Evolutionary conservation across 257 asterid species (phyloP), one percentile per base, ranked within the genome.

Genomic region (Ocimum tenuiflorum): DNA sequence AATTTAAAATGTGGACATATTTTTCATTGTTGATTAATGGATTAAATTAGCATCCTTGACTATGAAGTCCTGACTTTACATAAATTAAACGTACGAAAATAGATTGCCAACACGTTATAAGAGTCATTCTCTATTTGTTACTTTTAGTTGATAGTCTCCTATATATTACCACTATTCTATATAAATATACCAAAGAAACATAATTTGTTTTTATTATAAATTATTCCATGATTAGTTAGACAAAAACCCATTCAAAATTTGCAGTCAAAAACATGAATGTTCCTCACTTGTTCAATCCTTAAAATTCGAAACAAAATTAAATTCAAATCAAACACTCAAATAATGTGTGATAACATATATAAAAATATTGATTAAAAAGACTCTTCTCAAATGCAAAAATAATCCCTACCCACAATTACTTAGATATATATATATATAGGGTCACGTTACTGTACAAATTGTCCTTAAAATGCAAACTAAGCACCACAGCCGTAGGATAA

Each of bases 71-170:
- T 56, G 29, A 56, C 29, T 42, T 29, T 66, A 49, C n/a, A 39
- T 10, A 13, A 65, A 14, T n/a, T 22, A 42, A 18, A 23, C 15
- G 27, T 39, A 18, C 7, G 38, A 56, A 46, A 60, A 29, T 7
- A 27, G 33, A 48, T 59, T 69, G 74, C 43, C 17, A 18, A 57
- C 65, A 71, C 71, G 63, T 52, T 62, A 15, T 35, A 62, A 27
- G 63, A 41, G 41, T 39, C 69, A 7, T 36, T 52, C 13, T 54
- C 14, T 57, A 8, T 49, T 41, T 13, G n/a, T 12, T 38, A 2
- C 0, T 31, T 31, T 31, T 6, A 31, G 36, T 31, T 31, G 36
- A 31, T 31, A 31, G 3, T 31, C 36, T 31, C 36, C 36, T 31
- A 31, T 5, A 27, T 27, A 27, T 31, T 31, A 2, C n/a, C n/a